Evolutionary conservation across 78 protist genomes (phyloP), one percentile per base, ranked within the genome.

Genomic region (Emiliania huxleyi): DNA sequence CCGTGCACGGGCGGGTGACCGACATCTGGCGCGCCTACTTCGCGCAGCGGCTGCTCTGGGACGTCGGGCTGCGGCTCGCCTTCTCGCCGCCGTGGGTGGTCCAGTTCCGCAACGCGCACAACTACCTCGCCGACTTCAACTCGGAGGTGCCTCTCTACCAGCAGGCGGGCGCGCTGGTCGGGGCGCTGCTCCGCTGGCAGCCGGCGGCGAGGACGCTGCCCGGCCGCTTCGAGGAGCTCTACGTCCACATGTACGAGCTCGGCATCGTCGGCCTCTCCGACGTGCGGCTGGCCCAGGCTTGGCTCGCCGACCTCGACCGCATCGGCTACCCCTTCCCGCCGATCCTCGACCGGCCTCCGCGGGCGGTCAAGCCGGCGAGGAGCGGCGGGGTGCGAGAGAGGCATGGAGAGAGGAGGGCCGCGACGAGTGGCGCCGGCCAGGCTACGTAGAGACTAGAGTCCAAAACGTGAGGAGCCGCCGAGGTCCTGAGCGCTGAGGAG

Each of bases 1-100:
- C 71, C 42, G 93, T 91, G 37, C 93, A 91, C n/a, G 93, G 93
- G 40, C 71, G 93, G 22, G 93, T 91, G 40, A 22, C 93, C 5
- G 93, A 91, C 40, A 91, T 91, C 56, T 91, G 93, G 93, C 79
- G 93, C 52, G 22, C 35, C 33, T 87, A 49, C 69, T 19, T 48
- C 11, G 43, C 45, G 29, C 79, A 55, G 42, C 55, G 42, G 15
- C n/a, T 38, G 44, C 40, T 48, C 6, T 23, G 69, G 49, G 45
- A 40, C 49, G 12, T 69, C 1, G 84, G 83, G 35, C n/a, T 3
- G 33, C 49, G 43, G 25, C 2, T 90, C 44, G 92, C 85, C n/a
- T 90, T 90, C 92, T 2, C 92, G 18, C 12, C 79, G 21, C 81
- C 92, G 45, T 55, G 44, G 83, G 92, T 69, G 33, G 38, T 0